Percentiles rank a stretch among this genome's conserved stretches.
Evolutionary conservation across 192 early-diverging fungal genomes (phyloP).

Genomic region (Entomortierella lignicola): DNA sequence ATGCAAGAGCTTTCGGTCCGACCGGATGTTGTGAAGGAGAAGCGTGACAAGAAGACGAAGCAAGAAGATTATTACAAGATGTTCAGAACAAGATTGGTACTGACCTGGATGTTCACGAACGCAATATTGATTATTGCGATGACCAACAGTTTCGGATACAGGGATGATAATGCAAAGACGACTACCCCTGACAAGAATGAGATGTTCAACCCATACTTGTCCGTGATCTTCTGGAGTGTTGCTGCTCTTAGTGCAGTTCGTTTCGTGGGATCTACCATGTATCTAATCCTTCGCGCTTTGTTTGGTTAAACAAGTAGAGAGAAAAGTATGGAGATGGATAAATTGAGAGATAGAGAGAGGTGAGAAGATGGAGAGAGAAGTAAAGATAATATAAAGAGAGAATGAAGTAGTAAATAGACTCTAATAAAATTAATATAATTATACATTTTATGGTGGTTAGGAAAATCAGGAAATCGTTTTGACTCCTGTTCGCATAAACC

Average conservation of each 20-base stretch:
- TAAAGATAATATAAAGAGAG: too few relatives aligned
- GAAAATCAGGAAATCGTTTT: too few relatives aligned
- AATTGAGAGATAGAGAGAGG: not conserved
- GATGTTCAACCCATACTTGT: slow-evolving; percentile 78
- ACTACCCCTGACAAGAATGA: slow-evolving; percentile 20
- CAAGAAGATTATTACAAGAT: slow-evolving; percentile 91
- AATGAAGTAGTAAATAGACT: too few relatives aligned
- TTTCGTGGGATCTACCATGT: slow-evolving; percentile 78
- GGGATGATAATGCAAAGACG: not conserved
- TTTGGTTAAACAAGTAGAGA: slow-evolving; percentile 60
- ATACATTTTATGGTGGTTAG: too few relatives aligned
- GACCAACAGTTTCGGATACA: slow-evolving; percentile 58
- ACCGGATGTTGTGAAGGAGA: slow-evolving; percentile 63
- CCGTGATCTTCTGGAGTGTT: slow-evolving; percentile 90
- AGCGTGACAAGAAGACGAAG: slow-evolving; percentile 81
- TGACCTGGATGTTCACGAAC: slow-evolving; percentile 91
- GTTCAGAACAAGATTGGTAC: slow-evolving; percentile 86
- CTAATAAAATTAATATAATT: too few relatives aligned
- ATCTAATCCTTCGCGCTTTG: slow-evolving; percentile 70
- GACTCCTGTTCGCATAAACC: too few relatives aligned
- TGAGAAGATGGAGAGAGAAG: not conserved
- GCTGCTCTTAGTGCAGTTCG: slow-evolving; percentile 75
- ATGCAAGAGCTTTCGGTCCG: slow-evolving; percentile 66
- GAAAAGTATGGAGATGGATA: too few relatives aligned
- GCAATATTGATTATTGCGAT: slow-evolving; percentile 78